Percentiles rank a stretch among this genome's conserved stretches.
These are phyloP conservation scores for Symbiodinium natans DNA, from an alignment of 73 alveolate genomes.

Conservation along the genomic window DNA sequence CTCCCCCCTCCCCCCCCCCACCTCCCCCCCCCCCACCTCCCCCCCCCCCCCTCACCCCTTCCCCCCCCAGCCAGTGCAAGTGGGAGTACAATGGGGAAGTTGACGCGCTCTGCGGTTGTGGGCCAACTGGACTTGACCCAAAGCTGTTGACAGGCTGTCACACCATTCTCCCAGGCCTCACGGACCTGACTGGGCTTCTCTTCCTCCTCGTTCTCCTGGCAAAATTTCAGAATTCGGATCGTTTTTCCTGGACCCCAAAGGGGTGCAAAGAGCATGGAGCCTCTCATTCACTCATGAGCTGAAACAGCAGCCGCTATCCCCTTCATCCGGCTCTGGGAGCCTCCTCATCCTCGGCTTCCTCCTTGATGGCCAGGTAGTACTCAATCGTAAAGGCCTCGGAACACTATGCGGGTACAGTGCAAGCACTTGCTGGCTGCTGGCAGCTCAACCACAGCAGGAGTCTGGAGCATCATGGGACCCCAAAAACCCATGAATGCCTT, in stretches of 20 bases:
- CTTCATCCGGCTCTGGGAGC: background rate
- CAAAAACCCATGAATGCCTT: background rate
- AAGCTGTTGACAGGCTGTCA: too few species aligned
- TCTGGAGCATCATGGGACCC: background rate
- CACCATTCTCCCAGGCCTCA: background rate
- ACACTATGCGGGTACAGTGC: too few species aligned
- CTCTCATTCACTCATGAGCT: too few species aligned
- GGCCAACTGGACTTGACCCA: too few species aligned
- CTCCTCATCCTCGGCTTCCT: slow-evolving; percentile 78
- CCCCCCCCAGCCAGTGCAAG: too few species aligned
- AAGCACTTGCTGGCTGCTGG: background rate
- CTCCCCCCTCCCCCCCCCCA: too few species aligned
- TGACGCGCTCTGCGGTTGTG: too few species aligned
- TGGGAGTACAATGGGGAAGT: too few species aligned
- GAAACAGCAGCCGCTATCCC: background rate
- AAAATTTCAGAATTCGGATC: background rate
- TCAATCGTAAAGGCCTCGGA: slow-evolving; percentile 77
- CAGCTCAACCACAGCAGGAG: background rate
- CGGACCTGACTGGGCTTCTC: background rate
- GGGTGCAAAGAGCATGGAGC: background rate
- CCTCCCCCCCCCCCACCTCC: too few species aligned
- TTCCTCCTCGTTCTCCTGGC: background rate
- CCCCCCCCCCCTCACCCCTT: too few species aligned
- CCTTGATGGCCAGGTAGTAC: slow-evolving; percentile 63
- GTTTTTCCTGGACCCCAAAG: too few species aligned